These are phyloP conservation scores for Pseudopithomyces chartarum DNA, from an alignment of 2,329 filamentous ascomycete species.

Conservation along the genomic window DNA sequence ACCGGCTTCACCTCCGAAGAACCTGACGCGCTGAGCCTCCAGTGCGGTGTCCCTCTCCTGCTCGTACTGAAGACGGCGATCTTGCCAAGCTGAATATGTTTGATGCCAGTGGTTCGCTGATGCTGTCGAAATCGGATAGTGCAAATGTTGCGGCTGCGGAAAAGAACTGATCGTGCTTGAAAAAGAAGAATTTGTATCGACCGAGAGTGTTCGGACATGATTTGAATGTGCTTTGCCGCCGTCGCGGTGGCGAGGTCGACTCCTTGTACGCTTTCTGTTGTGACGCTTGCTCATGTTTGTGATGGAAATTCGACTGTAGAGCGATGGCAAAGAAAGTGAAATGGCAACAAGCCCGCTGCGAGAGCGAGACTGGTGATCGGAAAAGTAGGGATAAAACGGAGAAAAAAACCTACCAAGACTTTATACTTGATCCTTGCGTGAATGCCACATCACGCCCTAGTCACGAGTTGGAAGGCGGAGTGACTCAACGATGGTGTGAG, in stretches of 20 bases:
- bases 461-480: slow-evolving; percentile 37
- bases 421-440: slow-evolving; percentile 28
- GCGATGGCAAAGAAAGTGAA: slow-evolving; percentile 1
- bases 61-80: slow-evolving; percentile 35
- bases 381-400: slow-evolving; percentile 17
- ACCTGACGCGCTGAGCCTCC: slow-evolving; percentile 45
- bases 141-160: slow-evolving; percentile 15
- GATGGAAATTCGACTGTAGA: background rate
- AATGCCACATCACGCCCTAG: slow-evolving; percentile 25
- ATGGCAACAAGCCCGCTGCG: slow-evolving; percentile 33
- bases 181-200: slow-evolving; percentile 34
- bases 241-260: slow-evolving; percentile 48
- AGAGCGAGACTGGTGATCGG: slow-evolving; percentile 31
- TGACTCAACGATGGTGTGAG: slow-evolving; percentile 43
- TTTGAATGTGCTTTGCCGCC: slow-evolving; percentile 28
- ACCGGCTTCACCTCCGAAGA: slow-evolving; percentile 51
- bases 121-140: slow-evolving; percentile 22
- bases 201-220: slow-evolving; percentile 36
- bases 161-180: slow-evolving; percentile 29
- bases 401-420: slow-evolving; percentile 23
- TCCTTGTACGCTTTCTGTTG: slow-evolving; percentile 51
- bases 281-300: slow-evolving; percentile 49
- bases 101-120: slow-evolving; percentile 42
- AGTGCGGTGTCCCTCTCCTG: slow-evolving; percentile 33
- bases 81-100: slow-evolving; percentile 45